A percentile compares a stretch with the other conserved stretches of the same genome.
Conservation (phyloP, 1,284 basidiomycete genomes). For the Trametes hirsuta region DNA sequence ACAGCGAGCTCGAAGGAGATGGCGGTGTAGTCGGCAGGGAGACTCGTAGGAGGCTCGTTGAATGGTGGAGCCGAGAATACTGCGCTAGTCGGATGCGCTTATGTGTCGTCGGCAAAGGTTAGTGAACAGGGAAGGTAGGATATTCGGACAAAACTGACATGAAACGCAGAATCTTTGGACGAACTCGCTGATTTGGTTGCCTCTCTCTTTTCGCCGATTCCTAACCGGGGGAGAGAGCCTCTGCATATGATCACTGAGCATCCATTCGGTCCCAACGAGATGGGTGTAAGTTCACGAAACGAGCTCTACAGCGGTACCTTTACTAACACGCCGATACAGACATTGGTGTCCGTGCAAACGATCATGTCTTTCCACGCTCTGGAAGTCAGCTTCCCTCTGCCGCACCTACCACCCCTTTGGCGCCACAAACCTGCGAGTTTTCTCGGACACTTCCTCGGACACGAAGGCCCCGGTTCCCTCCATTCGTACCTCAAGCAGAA, state of each 20-base stretch:
- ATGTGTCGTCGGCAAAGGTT: constrained; percentile 88
- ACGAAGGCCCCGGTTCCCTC: constrained; percentile 95
- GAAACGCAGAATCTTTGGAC: constrained; percentile 75
- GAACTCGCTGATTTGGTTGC: constrained; percentile 75
- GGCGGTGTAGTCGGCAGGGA: constrained; percentile 83
- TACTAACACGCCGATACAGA: constrained; percentile 46
- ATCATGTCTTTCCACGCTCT: constrained; percentile 89
- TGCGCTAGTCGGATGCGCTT: constrained; percentile 95
- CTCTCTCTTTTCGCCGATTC: constrained; percentile 77
- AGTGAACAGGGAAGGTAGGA: background rate
- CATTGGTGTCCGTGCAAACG: constrained; percentile 85
- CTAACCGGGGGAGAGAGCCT: constrained; percentile 69
- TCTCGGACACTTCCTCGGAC: constrained; percentile 88
- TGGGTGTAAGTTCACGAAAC: constrained; percentile 59
- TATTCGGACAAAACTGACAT: background rate
- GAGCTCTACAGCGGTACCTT: background rate
- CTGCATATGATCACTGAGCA: constrained; percentile 75
- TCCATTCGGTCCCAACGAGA: constrained; percentile 75
- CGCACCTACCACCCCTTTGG: constrained; percentile 83
- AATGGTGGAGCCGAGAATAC: constrained; percentile 96
- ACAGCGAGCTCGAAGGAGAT: constrained; percentile 67
- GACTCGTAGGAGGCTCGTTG: constrained; percentile 87
- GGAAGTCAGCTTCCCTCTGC: constrained; percentile 89
- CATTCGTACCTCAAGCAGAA: constrained; percentile 91
- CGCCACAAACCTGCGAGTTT: constrained; percentile 83